phyloP scores from a whole-genome alignment of 345 rosid genomes.

The Melaleuca alternifolia region DNA sequence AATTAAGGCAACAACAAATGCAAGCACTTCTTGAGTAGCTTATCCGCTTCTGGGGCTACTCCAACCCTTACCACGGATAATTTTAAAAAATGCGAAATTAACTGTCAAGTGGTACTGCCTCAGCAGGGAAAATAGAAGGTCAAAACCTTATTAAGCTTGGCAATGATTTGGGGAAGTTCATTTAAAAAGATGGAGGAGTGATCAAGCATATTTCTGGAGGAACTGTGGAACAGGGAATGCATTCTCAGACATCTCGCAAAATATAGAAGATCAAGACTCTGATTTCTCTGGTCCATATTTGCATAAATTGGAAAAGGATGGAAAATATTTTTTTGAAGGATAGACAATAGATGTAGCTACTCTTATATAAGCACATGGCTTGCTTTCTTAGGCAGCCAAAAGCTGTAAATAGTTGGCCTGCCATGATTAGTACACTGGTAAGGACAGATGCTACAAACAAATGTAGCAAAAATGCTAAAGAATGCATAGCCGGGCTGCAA shows the following conservation, averaged over 20 bases:
- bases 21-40: not conserved
- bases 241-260: not conserved
- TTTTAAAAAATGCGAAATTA: not conserved
- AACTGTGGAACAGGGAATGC: not conserved
- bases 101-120: not conserved
- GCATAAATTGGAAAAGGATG: not conserved
- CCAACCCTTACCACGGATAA: not conserved
- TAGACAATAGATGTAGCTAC: not conserved
- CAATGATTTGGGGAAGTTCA: not conserved
- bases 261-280: not conserved
- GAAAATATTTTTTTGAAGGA: not conserved
- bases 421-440: not conserved
- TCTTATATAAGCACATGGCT: not conserved
- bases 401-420: not conserved
- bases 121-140: not conserved
- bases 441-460: not conserved
- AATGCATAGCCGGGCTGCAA: not conserved
- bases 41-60: not conserved
- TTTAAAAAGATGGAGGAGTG: not conserved
- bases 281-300: not conserved
- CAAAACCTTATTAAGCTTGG: not conserved
- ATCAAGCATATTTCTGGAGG: not conserved
- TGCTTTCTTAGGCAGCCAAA: not conserved
- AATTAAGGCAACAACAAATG: not conserved
- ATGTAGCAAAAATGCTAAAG: not conserved